A percentile compares a stretch with the other conserved stretches of the same genome.
These are phyloP conservation scores for Trypanosoma caninum DNA, from an alignment of 208 protist genomes.

Conservation along the genomic window DNA sequence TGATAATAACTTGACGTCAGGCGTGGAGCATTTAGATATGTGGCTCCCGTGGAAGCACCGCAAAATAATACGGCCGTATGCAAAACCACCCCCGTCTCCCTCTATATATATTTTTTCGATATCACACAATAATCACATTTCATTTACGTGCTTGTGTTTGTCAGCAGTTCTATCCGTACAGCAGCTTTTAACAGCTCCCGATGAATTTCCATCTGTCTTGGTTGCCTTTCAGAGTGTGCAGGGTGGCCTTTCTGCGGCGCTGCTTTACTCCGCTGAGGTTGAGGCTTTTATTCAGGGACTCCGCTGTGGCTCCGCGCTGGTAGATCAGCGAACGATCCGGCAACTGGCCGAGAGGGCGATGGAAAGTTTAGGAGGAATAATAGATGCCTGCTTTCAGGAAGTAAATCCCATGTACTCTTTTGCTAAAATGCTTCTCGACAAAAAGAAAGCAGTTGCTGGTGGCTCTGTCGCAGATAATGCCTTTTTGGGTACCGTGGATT, in stretches of 20 bases:
- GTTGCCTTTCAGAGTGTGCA: slow-evolving; percentile 8
- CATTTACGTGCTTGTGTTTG: slow-evolving; percentile 25
- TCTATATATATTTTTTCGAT: slow-evolving; percentile 11
- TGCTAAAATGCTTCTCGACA: slow-evolving; percentile 15
- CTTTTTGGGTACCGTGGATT: slow-evolving; percentile 18
- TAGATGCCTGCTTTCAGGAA: slow-evolving; percentile 26
- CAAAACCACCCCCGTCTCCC: slow-evolving; percentile 7
- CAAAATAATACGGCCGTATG: slow-evolving; percentile 54
- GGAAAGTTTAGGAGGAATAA: slow-evolving; percentile 14
- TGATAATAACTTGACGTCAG: not conserved
- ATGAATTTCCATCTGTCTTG: slow-evolving; percentile 20
- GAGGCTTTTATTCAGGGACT: slow-evolving; percentile 38
- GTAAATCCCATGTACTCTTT: slow-evolving; percentile 19
- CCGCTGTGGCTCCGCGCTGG: slow-evolving; percentile 19
- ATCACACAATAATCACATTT: not conserved
- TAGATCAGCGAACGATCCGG: slow-evolving; percentile 6
- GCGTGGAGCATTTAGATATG: slow-evolving; percentile 44
- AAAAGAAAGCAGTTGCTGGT: not conserved
- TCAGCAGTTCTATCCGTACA: slow-evolving; percentile 26
- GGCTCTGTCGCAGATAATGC: not conserved
- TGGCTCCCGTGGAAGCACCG: slow-evolving; percentile 82
- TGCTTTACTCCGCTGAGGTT: slow-evolving; percentile 32
- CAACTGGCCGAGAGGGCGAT: slow-evolving; percentile 20
- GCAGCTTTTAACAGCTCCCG: slow-evolving; percentile 2
- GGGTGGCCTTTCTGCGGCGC: slow-evolving; percentile 21